Evolutionary conservation across 2,329 filamentous ascomycete species (phyloP), one percentile per base, ranked within the genome.

Genomic region (Penicillium corylophilum): DNA sequence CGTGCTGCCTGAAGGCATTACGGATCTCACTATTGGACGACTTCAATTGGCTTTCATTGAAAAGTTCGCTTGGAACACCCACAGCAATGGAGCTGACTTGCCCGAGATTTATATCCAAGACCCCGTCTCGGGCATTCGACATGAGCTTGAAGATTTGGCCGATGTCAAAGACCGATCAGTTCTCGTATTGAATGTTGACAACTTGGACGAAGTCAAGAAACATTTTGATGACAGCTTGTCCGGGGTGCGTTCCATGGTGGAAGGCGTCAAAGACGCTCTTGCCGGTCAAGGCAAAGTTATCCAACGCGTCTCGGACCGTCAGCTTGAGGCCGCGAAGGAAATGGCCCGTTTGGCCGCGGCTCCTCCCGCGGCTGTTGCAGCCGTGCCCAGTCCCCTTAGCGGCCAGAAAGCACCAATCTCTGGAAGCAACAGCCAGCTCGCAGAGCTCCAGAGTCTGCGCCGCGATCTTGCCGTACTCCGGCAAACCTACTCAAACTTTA

Each of bases 31-130:
- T 2, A 87, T 96, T 53, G 91, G 91, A 1, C 84, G 92, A 22
- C 74, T 99, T 51, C 93, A 99, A 70, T 81, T 99, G 24, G 93
- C 94, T 1, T 99, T 99, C 64, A 99, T 99, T 62, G 94, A 99
- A 62, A 99, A 96, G 69, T 99, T 99, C 68, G 94, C 93, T 0
- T 99, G 95, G 92, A 97, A 96, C 64, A 96, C 93, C 1, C 92
- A 97, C 63, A 88, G 90, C 54, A 95, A 96, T 64, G 94, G 94
- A 7, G 84, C 85, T 13, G 94, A 99, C 68, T 76, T 99, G 41
- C 94, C 94, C 0, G 94, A 99, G 64, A 97, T 99, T 15, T 96
- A 99, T 70, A 94, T 99, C 15, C 94, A 99, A 70, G 94, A 99
- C 69, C 88, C 92, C 0, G 82, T 96, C 2, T 97, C 94, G 8